Base-by-base conservation (phyloP, 2,329 filamentous ascomycete genomes). In the Parastagonospora avenae region DNA sequence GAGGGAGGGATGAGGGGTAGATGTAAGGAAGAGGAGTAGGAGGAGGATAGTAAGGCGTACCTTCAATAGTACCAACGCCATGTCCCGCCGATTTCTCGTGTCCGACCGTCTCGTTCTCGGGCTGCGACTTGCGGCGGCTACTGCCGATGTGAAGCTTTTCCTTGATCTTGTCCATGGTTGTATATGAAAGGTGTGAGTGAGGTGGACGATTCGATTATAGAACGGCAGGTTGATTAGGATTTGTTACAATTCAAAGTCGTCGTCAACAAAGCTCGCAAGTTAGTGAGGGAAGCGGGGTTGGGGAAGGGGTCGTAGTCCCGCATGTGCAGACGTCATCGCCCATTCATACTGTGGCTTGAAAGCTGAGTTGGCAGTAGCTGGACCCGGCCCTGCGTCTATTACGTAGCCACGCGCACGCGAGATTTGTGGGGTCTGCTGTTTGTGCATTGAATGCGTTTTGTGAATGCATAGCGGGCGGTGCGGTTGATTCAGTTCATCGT, bases 141-240 rank as follows among this genome's bases (percentile, higher is more conserved):
- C 55, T 63, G 48, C 63, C 63, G 39, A 72, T 63, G 58, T 73
- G 68, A 37, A 73, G 62, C 56, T 70, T 70, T 52, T 71, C 67
- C 57, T 73, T 73, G 58, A 73, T 60, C 50, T 66, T 36, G n/a
- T 9, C n/a, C 4, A n/a, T 19, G 33, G n/a, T 24, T 32, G 40
- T 16, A 12, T n/a, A 32, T 31, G 8, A 33, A 5, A 33, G 40
- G 19, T 16, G n/a, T 33, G 8, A 16, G 9, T 27, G 19, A n/a
- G n/a, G n/a, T n/a, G n/a, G n/a, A n/a, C 11, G 10, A 32, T 14
- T 10, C 15, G 27, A 30, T 29, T 15, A 29, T 14, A 41, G 37
- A 9, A 9, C 2, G 14, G 28, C 27, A 28, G 36, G 8, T 38
- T 31, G 16, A n/a, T n/a, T 29, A 42, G 24, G 12, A 41, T 29